Evolutionary conservation across 148 eudicot species (phyloP).

Genomic region (Nepenthes mirabilis): DNA sequence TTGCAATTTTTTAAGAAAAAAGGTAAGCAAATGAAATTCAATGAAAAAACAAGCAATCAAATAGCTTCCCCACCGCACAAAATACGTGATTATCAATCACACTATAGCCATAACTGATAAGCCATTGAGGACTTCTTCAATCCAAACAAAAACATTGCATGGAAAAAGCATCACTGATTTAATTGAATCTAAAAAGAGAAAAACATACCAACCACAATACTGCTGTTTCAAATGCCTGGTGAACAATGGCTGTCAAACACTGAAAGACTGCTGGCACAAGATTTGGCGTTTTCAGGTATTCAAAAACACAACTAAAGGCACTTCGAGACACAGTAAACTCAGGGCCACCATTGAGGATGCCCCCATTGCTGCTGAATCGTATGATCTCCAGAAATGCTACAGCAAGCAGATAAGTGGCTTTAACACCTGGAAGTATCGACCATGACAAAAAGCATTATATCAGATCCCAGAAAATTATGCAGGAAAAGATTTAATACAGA

Average conservation of each 20-base stretch:
- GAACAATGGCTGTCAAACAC: conserved; percentile 89
- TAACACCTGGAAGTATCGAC: conserved; percentile 60
- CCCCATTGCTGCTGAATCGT: conserved; percentile 97
- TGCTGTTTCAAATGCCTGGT: conserved; percentile 82
- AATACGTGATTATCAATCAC: too few relatives aligned
- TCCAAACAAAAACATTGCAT: neutral
- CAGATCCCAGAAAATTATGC: conserved; percentile 1
- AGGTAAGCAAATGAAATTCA: too few relatives aligned
- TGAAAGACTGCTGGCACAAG: conserved; percentile 87
- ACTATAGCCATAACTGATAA: too few relatives aligned
- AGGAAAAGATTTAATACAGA: neutral
- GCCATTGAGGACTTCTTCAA: neutral
- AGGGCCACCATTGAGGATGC: conserved; percentile 74
- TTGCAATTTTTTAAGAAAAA: too few relatives aligned
- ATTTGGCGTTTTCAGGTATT: conserved; percentile 87
- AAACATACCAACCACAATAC: conserved; percentile 75
- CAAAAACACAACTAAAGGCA: conserved; percentile 98
- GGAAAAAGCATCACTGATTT: neutral
- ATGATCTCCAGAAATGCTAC: conserved; percentile 92
- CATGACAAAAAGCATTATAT: conserved; percentile 7
- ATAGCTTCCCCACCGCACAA: too few relatives aligned
- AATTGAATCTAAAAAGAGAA: conserved; percentile 1
- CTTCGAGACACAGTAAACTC: conserved; percentile 60
- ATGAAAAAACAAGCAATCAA: too few relatives aligned
- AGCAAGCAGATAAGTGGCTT: conserved; percentile 96